These are phyloP conservation scores for Sporothrix dimorphospora DNA, from an alignment of 2,329 filamentous ascomycete genomes.

Conservation along the genomic window DNA sequence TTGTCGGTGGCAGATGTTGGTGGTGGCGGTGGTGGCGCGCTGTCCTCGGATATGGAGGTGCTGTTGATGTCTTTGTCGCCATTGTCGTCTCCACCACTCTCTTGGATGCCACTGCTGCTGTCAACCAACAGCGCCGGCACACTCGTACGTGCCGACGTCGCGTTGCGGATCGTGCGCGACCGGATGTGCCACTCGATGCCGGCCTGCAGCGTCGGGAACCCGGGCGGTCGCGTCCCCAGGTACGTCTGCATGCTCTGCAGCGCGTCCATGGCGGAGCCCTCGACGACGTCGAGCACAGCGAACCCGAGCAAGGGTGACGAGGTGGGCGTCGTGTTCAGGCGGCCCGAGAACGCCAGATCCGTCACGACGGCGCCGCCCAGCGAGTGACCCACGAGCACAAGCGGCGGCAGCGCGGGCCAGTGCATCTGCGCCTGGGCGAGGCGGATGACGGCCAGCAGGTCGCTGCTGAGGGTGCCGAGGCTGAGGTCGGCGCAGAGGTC, in stretches of 20 bases:
- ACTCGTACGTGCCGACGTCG: conserved; percentile 79
- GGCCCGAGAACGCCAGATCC: conserved; percentile 71
- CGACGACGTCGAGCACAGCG: conserved; percentile 91
- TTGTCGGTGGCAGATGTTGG: neutral
- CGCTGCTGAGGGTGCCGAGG: conserved; percentile 71
- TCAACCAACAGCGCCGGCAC: conserved; percentile 76
- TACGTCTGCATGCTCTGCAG: conserved; percentile 93
- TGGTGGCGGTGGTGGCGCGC: neutral
- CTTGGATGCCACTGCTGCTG: conserved; percentile 56
- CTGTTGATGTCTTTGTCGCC: conserved; percentile 17
- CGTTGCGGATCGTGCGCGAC: conserved; percentile 83
- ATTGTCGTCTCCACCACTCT: neutral
- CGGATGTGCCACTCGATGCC: conserved; percentile 95
- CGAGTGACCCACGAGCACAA: conserved; percentile 87
- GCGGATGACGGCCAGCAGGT: conserved; percentile 71
- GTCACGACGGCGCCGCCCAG: conserved; percentile 91
- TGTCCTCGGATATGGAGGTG: conserved; percentile 20
- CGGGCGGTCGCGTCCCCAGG: conserved; percentile 75
- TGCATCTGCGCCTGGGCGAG: conserved; percentile 68
- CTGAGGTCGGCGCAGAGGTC: conserved; percentile 62
- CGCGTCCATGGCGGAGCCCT: conserved; percentile 93
- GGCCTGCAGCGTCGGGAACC: conserved; percentile 75
- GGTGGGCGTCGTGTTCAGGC: conserved; percentile 45
- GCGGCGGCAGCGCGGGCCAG: conserved; percentile 73
- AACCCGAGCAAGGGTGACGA: conserved; percentile 64